Base-by-base conservation (phyloP, 352 stramenopile genomes). In the Phytophthora nicotianae region DNA sequence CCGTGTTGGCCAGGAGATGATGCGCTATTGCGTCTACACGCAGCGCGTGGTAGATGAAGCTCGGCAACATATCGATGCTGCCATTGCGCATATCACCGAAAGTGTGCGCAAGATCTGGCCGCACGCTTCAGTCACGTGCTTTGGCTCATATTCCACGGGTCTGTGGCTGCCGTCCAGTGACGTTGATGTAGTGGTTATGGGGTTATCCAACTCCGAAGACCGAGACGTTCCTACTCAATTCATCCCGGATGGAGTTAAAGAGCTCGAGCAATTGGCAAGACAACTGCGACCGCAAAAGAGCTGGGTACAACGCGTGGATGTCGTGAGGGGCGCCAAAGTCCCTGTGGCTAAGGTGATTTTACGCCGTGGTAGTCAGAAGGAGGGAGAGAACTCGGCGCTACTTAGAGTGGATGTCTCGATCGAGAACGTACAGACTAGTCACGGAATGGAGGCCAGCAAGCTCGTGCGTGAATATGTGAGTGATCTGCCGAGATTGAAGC, bases 111-210 rank as follows among this genome's bases (percentile, higher is more conserved):
- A 68, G 47, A 82, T 93, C 43, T 96, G 87, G 86, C 88, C 88
- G 24, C 78, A 89, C 14, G 84, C 86, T 14, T 81, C 62, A 0
- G 76, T 93, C 42, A 74, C 68, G 51, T 89, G 83, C 61, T 96
- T 92, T 67, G 90, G 90, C 13, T 96, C 86, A 46, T 96, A 93
- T 45, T 83, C 83, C 19, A 96, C 75, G 19, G 90, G 85, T 0
- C 74, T 97, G n/a, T 96, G 88, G 85, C 75, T 95, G 26, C 88
- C 90, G 6, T 91, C 84, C 4, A 95, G 85, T 45, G 90, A 97
- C 52, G 83, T 97, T 4, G 90, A 97, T 56, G 86, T 97, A 13
- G 88, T 97, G 8, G 80, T 97, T 8, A 85, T 93, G 62, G 77
- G 70, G 1, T 77, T 95, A 23, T 69, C 74, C 4, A 79, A 75